A percentile compares a stretch with the other conserved stretches of the same genome.
phyloP scores from a whole-genome alignment of 73 alveolate genomes.

The Paramecium octaurelia region DNA sequence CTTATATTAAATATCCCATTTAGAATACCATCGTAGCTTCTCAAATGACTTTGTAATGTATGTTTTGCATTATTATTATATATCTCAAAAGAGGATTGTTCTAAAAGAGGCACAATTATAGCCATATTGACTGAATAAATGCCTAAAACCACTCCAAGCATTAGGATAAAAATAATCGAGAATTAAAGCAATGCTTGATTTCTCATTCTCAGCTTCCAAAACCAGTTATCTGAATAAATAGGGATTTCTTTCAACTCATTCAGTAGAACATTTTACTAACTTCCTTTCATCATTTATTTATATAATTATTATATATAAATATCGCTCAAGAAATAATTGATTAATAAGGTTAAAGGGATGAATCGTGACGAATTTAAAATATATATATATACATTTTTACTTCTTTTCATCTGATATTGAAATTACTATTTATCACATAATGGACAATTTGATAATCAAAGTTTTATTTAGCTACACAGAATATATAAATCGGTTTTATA shows the following conservation, averaged over 20 bases:
- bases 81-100: background rate
- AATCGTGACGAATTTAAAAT: background rate
- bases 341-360: too few species aligned
- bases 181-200: background rate
- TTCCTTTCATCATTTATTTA: background rate
- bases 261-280: background rate
- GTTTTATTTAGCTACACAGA: background rate
- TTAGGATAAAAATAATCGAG: background rate
- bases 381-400: too few species aligned
- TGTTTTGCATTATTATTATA: background rate
- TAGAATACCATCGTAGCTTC: background rate
- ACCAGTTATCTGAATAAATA: background rate
- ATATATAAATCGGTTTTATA: background rate
- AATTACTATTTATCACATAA: background rate
- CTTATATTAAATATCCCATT: slow-evolving; percentile 19
- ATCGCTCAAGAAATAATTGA: background rate
- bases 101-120: background rate
- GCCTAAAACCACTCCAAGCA: background rate
- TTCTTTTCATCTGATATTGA: too few species aligned
- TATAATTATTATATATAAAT: background rate
- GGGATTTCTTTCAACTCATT: background rate
- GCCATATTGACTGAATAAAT: background rate
- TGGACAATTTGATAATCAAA: background rate
- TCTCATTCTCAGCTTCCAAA: slow-evolving; percentile 1
- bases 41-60: background rate